Base-by-base conservation (phyloP, 352 stramenopile genomes). In the Globisporangium paddicum region DNA sequence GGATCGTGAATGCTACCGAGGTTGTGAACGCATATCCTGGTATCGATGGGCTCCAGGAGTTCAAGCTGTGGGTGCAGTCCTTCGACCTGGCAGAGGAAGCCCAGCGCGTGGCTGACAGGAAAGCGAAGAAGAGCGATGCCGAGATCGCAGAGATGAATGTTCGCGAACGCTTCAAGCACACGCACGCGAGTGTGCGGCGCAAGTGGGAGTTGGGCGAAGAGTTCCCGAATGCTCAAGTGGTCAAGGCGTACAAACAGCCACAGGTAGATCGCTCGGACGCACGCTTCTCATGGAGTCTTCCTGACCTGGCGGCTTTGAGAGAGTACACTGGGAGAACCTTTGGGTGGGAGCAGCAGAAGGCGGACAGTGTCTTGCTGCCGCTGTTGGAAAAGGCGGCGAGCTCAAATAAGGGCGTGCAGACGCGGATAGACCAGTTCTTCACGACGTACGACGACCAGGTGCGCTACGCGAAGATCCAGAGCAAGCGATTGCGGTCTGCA, bases 401-500 rank as follows among this genome's bases (percentile, higher is more conserved):
- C 2, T 60, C 55, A 1, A 60, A 55, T 2, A 53, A 63, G 1
- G 77, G 78, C 2, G 61, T 85, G 10, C 96, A 99, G 71, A 98
- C 85, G 6, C 77, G 96, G 14, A 87, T 99, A 35, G 96, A 99
- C 65, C 86, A 86, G 10, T 98, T 97, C 53, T 99, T 98, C 63
- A 97, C 94, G 62, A 89, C 75, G 21, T 99, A 99, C 69, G 85
- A 99, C 49, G 96, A 99, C 69, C 87, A 97, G 60, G 89, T 98
- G 5, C 96, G 94, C 60, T 98, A 98, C 65, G 96, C 95, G 2
- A 87, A 96, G 58, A 91, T 95, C 50, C 72, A 80, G 38, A 97
- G 87, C 50, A 97, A 97, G 60, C 78, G 93, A 10, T 71, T 98
- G 28, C 79, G 79, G 28, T 82, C 69, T 8, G 91, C 90, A n/a